Base-by-base conservation (phyloP, 1,139 yeast genomes). In the Nakaseomyces delphensis region DNA sequence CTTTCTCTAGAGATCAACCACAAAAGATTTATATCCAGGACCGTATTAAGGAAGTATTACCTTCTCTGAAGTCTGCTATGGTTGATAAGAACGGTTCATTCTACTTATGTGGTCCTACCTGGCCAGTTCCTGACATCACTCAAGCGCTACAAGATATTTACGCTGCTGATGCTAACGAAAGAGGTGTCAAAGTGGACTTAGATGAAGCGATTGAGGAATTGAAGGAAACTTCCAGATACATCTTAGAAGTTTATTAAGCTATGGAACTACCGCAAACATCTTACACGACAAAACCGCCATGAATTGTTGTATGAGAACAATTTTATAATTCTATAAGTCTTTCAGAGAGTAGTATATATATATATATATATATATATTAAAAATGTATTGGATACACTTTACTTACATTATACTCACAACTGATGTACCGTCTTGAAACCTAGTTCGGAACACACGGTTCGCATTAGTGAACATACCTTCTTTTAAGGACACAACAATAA, bases 381-480 rank as follows among this genome's bases (percentile, higher is more conserved):
- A n/a, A 20, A 13, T 16, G 11, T n/a, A n/a, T n/a, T n/a, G n/a
- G n/a, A n/a, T n/a, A n/a, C n/a, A n/a, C n/a, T n/a, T n/a, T n/a
- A n/a, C n/a, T 44, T 51, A 59, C 65, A 67, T 62, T 15, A 78
- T 74, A 35, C 84, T 77, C 2, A 91, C 97, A 24, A 89, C 89
- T 24, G 96, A 86, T 0, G 96, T 89, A 52, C 98, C 97, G 55
- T 91, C 96, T 60, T 89, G 96, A 65, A 91, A 91, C 50, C 96
- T 72, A 1, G 97, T 89, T 55, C 95, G 74, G 63, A 87, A 93
- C 25, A 93, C 86, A 48, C 95, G 72, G 59, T 93, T 93, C 11
- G 98, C 99, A 65, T 93, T 93, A 20, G 95, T 83, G 60, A 91
- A 93, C 96, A 93, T 86, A 13, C 97, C 98, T 62, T 93, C 98